Evolutionary conservation across 2,329 filamentous ascomycete genomes (phyloP).

Genomic region (Allantophomopsis lycopodina): DNA sequence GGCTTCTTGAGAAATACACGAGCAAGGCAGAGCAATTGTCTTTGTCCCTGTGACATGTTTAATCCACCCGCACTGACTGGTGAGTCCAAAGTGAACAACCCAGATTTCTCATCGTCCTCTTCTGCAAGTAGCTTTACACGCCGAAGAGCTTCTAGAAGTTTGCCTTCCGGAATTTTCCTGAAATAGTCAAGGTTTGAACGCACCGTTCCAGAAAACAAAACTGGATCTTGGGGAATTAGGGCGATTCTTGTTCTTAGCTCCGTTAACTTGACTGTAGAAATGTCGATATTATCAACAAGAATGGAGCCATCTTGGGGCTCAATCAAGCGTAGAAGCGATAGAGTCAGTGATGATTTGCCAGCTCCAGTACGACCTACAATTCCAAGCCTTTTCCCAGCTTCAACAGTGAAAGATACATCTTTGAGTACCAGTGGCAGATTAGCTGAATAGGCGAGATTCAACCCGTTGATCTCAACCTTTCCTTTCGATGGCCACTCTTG

Average conservation of each 20-base stretch:
- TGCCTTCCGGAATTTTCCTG: slow-evolving; percentile 66
- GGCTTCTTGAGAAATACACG: slow-evolving; percentile 59
- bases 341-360: slow-evolving; percentile 8
- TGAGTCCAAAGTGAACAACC: slow-evolving; percentile 43
- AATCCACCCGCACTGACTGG: slow-evolving; percentile 58
- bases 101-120: slow-evolving; percentile 20
- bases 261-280: slow-evolving; percentile 16
- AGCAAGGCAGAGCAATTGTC: slow-evolving; percentile 63
- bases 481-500: slow-evolving; percentile 65
- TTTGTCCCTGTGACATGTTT: slow-evolving; percentile 64
- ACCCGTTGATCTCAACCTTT: slow-evolving; percentile 53
- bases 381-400: slow-evolving; percentile 38
- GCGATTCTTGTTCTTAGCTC: slow-evolving; percentile 14
- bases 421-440: slow-evolving; percentile 58
- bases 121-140: slow-evolving; percentile 36
- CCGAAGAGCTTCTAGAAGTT: slow-evolving; percentile 77
- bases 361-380: slow-evolving; percentile 15
- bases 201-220: slow-evolving; percentile 75
- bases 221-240: slow-evolving; percentile 44
- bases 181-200: slow-evolving; percentile 88
- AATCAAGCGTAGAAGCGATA: slow-evolving; percentile 6
- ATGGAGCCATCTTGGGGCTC: slow-evolving; percentile 22
- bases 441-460: slow-evolving; percentile 58
- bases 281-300: slow-evolving; percentile 15
- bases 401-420: slow-evolving; percentile 50